Evolutionary conservation across 768 basidiomycete species (phyloP), one percentile per base, ranked within the genome.

Genomic region (Rhodotorula diobovata): DNA sequence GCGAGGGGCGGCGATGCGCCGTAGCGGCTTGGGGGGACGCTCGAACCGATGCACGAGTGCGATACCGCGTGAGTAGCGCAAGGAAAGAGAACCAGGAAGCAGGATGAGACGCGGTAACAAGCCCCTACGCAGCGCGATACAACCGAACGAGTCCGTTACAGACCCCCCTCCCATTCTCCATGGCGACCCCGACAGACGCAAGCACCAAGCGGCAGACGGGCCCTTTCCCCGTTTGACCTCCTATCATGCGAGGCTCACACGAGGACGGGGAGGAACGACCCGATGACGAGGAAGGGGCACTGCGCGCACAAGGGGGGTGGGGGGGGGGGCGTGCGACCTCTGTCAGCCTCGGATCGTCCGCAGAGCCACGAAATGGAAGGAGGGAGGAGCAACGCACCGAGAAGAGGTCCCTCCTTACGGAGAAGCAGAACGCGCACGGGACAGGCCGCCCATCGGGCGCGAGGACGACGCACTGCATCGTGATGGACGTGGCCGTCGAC

Each of bases 401-500:
- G 50, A 93, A 93, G 35, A 95, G 83, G 79, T 98, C 95, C 74
- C 95, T 83, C 76, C 93, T 86, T 79, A 99, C 93, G 65, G 92
- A 93, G 80, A 96, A 96, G 80, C 94, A 96, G 81, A 95, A 95
- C 32, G 95, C 90, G 60, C 93, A 89, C 55, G 91, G 90, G 37
- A 97, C 87, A 4, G 91, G 90, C 6, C 87, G 86, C 25, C 91
- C 90, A 37, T 85, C 85, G 12, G 90, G 90, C 79, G 93, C 93
- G 73, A 94, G 85, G 55, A 96, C 80, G 41, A 93, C 90, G 71
- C 92, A 93, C 77, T 93, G 90, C 68, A 91, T 90, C 80, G 93
- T 94, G 63, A 98, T 91, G 3, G 91, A 91, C 81, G 75, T 69
- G 48, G 93, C 91, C 62, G 93, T 92, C 81, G 93, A 96, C 80